Conservation (phyloP, 306 rosid species). For the Crotalaria pallida region DNA sequence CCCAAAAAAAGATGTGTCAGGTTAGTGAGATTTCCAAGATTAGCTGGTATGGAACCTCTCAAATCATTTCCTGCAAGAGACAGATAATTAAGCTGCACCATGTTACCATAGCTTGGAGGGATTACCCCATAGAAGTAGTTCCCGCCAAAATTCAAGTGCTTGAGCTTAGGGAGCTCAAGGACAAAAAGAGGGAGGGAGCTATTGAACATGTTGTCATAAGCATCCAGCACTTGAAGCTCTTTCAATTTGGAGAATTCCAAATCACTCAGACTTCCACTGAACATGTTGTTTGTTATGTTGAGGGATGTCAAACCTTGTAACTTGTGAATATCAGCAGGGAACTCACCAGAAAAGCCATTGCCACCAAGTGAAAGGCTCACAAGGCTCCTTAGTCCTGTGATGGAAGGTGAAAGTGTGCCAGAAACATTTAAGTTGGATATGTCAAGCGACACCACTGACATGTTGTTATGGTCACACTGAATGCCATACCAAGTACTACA, state of each 20-base stretch:
- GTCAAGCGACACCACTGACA: constrained; percentile 54
- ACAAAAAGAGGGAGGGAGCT: constrained; percentile 65
- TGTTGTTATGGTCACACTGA: constrained; percentile 44
- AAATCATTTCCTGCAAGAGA: constrained; percentile 86
- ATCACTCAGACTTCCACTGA: constrained; percentile 52
- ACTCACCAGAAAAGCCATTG: constrained; percentile 42
- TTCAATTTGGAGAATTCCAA: constrained; percentile 47
- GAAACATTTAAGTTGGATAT: constrained; percentile 63
- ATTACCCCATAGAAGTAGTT: constrained; percentile 62
- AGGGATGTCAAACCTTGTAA: constrained; percentile 41
- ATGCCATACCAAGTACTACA: constrained; percentile 79
- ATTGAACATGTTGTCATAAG: constrained; percentile 67
- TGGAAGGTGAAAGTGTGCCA: constrained; percentile 55
- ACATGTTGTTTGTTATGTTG: constrained; percentile 72
- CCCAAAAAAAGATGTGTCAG: constrained; percentile 66
- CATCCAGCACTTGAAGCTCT: constrained; percentile 53
- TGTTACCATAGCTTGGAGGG: constrained; percentile 57
- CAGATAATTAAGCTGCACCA: constrained; percentile 48
- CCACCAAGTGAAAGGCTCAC: constrained; percentile 39
- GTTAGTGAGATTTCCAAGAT: constrained; percentile 62
- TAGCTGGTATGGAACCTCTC: constrained; percentile 60
- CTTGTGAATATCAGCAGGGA: constrained; percentile 42
- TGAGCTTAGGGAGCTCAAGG: constrained; percentile 38
- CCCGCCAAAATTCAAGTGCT: constrained; percentile 67
- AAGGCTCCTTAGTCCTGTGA: constrained; percentile 46